Evolutionary conservation across 2,329 filamentous ascomycete genomes (phyloP).

Genomic region (Calycina marina): DNA sequence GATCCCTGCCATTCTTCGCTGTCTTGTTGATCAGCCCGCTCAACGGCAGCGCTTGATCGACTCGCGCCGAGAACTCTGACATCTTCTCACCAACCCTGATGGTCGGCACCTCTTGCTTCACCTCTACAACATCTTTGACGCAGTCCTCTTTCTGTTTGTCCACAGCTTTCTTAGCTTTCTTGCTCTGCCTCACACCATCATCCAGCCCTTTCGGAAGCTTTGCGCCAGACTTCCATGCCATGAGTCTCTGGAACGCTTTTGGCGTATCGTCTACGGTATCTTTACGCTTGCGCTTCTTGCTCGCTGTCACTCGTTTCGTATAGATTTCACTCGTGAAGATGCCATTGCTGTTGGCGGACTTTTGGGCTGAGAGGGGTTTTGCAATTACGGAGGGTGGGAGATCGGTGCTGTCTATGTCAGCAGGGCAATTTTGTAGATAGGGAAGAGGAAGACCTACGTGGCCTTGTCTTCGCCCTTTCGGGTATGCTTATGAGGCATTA

Average conservation of each 20-base stretch:
- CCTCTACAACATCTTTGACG: conserved; percentile 11
- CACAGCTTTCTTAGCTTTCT: conserved; percentile 18
- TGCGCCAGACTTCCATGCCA: conserved; percentile 57
- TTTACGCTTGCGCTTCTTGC: conserved; percentile 33
- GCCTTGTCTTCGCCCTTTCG: conserved; percentile 42
- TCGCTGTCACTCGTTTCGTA: conserved; percentile 22
- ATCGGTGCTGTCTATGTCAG: conserved; percentile 14
- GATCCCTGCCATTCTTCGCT: conserved; percentile 43
- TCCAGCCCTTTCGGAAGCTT: conserved; percentile 51
- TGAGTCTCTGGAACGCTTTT: conserved; percentile 71
- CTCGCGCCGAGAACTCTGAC: conserved; percentile 66
- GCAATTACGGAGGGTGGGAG: conserved; percentile 47
- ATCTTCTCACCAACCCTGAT: conserved; percentile 77
- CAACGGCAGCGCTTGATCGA: conserved; percentile 73
- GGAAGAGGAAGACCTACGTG: conserved; percentile 36
- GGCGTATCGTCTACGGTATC: conserved; percentile 62
- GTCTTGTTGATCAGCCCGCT: conserved; percentile 52
- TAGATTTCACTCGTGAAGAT: conserved; percentile 22
- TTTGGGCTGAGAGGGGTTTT: conserved; percentile 40
- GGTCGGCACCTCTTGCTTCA: conserved; percentile 31
- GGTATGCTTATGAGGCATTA: conserved; percentile 90
- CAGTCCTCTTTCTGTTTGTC: conserved; percentile 5
- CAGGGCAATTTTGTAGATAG: too few species aligned
- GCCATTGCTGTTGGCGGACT: conserved; percentile 26
- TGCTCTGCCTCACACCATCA: conserved; percentile 39